Evolutionary conservation across 2,329 filamentous ascomycete genomes (phyloP), one percentile per base, ranked within the genome.

Genomic region (Waltergamsia citrina): DNA sequence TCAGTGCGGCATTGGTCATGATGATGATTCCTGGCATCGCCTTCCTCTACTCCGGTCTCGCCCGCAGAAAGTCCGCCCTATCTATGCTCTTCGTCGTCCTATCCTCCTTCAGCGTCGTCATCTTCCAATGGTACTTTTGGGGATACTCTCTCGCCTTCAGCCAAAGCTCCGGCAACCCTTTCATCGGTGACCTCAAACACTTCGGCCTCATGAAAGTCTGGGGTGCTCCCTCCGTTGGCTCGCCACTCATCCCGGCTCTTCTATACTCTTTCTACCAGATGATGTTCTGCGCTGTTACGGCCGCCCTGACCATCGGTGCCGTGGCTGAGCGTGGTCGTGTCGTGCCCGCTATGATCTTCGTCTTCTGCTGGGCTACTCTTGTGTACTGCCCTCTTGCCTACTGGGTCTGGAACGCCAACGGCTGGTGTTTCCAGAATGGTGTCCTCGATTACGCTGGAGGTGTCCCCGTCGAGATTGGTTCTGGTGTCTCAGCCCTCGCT

Each of bases 91-190:
- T 88, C 86, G 87, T 90, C 11, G 87, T 83, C 63, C 93, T 98
- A 85, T 90, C 83, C 57, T 92, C 87, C 30, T 83, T 83, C 54
- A 88, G 85, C 31, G 79, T 96, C 53, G 72, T 95, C 56, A 82
- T 85, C 37, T 95, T 98, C 67, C 92, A 98, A 65, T 98, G 92
- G 92, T 96, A 95, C 54, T 95, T 98, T 60, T 96, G 92, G 90
- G 92, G 92, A 24, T 98, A 94, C 61, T 94, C 90, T 11, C 70
- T 98, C 41, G 88, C 90, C 34, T 95, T 96, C 62, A 92, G 84
- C 51, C 69, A 74, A 28, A 78, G 77, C 11, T 84, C 81, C 5
- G 86, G 75, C 45, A 95, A 85, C 62, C 82, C 85, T 34, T 96
- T 84, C 64, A 96, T 98, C 52, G 92, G 92, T 36, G 78, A 96